Evolutionary conservation across 345 rosid species (phyloP).

Genomic region (Eucalyptus albens): DNA sequence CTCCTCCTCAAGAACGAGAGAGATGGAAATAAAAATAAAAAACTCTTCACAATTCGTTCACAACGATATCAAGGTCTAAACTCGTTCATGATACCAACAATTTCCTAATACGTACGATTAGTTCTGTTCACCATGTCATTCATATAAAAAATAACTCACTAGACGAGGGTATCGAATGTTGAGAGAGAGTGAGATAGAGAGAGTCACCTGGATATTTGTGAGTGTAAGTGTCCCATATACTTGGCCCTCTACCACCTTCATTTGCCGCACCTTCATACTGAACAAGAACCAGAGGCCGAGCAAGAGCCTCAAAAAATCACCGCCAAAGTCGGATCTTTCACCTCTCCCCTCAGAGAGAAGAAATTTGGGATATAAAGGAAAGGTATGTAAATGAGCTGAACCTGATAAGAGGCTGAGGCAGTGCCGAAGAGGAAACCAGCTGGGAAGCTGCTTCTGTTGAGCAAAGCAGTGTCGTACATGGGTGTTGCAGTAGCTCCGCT

Average conservation of each 20-base stretch:
- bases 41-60: not conserved
- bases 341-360: not conserved
- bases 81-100: not conserved
- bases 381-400: not conserved
- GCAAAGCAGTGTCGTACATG: not conserved
- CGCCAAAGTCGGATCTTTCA: not conserved
- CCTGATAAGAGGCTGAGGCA: constrained; percentile 35
- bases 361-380: not conserved
- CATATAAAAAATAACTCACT: not conserved
- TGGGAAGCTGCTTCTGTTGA: constrained; percentile 13
- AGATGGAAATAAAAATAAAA: not conserved
- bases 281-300: not conserved
- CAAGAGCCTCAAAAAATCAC: not conserved
- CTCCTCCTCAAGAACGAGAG: not conserved
- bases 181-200: not conserved
- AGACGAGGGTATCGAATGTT: not conserved
- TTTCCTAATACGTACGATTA: not conserved
- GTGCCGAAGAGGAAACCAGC: constrained; percentile 27
- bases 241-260: constrained; percentile 1
- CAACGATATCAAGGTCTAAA: not conserved
- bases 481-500: not conserved
- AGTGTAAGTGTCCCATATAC: constrained; percentile 14
- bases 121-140: not conserved
- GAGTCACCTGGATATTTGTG: not conserved
- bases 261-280: constrained; percentile 15